A percentile compares a stretch with the other conserved stretches of the same genome.
These are phyloP conservation scores for Dioscorea zingiberensis DNA, from an alignment of 106 monocot genomes.

Conservation along the genomic window DNA sequence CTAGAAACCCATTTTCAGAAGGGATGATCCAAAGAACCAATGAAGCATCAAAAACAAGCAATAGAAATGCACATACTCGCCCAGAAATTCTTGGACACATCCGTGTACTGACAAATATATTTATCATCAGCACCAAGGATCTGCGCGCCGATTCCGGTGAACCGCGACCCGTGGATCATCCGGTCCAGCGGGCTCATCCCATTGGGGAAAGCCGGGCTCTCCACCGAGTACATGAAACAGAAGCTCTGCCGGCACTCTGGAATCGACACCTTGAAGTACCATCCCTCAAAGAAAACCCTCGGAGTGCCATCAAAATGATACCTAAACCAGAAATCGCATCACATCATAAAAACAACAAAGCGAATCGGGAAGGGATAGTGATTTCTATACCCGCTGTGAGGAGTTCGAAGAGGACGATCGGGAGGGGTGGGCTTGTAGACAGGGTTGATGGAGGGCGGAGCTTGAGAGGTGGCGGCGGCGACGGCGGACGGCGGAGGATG, in stretches of 20 bases:
- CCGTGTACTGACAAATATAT: constrained; percentile 74
- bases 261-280: constrained; percentile 96
- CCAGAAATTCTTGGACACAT: constrained; percentile 81
- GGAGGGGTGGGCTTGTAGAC: constrained; percentile 78
- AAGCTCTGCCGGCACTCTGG: constrained; percentile 76
- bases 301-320: constrained; percentile 88
- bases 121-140: constrained; percentile 97
- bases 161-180: constrained; percentile 45
- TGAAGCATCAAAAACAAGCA: neutral
- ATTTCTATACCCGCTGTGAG: constrained; percentile 80
- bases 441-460: constrained; percentile 12
- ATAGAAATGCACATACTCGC: constrained; percentile 49
- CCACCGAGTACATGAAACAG: constrained; percentile 97
- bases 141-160: constrained; percentile 88
- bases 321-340: constrained; percentile 19
- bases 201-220: constrained; percentile 77
- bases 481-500: neutral
- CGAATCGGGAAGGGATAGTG: neutral
- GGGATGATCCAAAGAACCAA: neutral
- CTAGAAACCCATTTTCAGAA: neutral
- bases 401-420: constrained; percentile 70
- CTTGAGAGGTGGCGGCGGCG: neutral
- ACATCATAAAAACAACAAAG: neutral
- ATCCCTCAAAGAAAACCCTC: constrained; percentile 81
- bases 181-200: constrained; percentile 57